Evolutionary conservation across 208 protist genomes (phyloP).

Genomic region (Acanthamoeba triangularis): DNA sequence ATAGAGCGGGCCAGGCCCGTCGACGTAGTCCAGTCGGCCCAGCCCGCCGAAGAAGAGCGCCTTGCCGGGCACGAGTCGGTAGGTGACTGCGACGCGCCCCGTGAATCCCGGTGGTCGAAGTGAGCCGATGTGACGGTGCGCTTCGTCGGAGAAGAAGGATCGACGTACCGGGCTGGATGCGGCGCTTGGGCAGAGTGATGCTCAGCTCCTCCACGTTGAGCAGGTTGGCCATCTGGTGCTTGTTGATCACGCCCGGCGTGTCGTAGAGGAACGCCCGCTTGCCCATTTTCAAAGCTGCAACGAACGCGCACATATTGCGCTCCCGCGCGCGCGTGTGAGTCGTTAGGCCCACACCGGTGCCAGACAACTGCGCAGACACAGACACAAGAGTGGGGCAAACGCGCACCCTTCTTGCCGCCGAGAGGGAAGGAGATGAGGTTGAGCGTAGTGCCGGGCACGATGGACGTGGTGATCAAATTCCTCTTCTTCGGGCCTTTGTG

Average conservation of each 20-base stretch:
- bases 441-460: slow-evolving; percentile 83
- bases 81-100: background rate
- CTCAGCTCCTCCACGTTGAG: slow-evolving; percentile 74
- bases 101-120: background rate
- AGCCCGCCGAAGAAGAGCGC: slow-evolving; percentile 80
- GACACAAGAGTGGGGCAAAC: background rate
- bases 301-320: background rate
- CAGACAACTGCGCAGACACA: background rate
- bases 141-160: background rate
- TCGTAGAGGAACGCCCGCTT: slow-evolving; percentile 78
- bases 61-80: slow-evolving; percentile 77
- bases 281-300: slow-evolving; percentile 9
- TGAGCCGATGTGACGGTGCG: background rate
- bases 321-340: background rate
- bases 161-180: slow-evolving; percentile 68
- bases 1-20: slow-evolving; percentile 42
- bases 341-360: background rate
- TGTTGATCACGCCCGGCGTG: slow-evolving; percentile 82
- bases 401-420: slow-evolving; percentile 70
- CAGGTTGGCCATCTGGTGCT: slow-evolving; percentile 80
- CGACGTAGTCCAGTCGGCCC: slow-evolving; percentile 77
- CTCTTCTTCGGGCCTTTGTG: background rate
- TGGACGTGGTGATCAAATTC: slow-evolving; percentile 77
- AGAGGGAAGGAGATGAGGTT: slow-evolving; percentile 82
- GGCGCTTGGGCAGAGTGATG: slow-evolving; percentile 65